phyloP scores from a whole-genome alignment of 768 basidiomycete species.

The Kwoniella mangroviensis region DNA sequence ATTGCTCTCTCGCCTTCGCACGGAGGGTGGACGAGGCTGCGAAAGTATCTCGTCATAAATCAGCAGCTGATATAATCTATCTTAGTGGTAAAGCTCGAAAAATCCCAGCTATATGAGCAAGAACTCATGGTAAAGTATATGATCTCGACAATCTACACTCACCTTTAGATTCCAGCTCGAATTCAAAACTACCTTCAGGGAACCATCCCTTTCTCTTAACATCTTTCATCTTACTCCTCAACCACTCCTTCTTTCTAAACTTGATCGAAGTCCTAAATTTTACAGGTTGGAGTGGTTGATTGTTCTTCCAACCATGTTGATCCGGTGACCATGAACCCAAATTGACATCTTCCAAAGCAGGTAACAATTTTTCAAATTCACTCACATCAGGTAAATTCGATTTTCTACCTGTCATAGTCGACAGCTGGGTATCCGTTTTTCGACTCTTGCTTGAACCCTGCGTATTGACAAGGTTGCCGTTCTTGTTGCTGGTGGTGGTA shows the following conservation, averaged over 20 bases:
- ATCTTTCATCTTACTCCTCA: conserved; percentile 22
- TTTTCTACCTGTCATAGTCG: neutral
- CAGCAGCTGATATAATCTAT: too few species aligned
- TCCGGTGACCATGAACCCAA: conserved; percentile 46
- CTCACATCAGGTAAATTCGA: conserved; percentile 36
- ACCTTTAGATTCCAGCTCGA: conserved; percentile 43
- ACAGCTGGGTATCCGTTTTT: neutral
- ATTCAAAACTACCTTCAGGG: conserved; percentile 55
- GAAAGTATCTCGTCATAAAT: too few species aligned
- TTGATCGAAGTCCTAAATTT: conserved; percentile 14
- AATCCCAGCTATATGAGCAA: too few species aligned
- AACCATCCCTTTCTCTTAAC: conserved; percentile 49
- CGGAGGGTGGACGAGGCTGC: conserved; percentile 31
- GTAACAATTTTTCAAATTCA: conserved; percentile 48
- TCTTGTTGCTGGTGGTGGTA: neutral
- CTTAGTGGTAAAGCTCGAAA: too few species aligned
- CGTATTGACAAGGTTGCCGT: neutral
- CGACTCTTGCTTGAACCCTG: neutral
- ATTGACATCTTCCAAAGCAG: conserved; percentile 42
- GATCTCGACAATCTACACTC: conserved; percentile 9
- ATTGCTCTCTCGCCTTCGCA: conserved; percentile 27
- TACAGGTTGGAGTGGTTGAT: conserved; percentile 3
- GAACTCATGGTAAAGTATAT: neutral
- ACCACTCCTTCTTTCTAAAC: conserved; percentile 18
- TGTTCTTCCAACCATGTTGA: conserved; percentile 39